Conservation (phyloP, 257 asterid genomes). For the Solanum medicagineum region DNA sequence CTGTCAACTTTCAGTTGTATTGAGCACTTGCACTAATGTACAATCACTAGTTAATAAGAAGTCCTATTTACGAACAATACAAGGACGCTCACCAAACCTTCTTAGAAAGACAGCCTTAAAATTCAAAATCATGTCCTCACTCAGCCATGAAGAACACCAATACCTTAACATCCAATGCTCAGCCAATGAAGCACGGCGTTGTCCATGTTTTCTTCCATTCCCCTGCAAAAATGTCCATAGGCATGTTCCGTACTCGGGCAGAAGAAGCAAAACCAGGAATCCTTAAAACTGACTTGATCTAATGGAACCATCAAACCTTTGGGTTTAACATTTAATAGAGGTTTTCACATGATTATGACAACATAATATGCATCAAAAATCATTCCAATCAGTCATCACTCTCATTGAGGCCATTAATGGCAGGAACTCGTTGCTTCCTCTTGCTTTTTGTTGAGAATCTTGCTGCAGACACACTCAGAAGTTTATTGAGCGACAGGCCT, state of each 20-base stretch:
- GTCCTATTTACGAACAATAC: not conserved
- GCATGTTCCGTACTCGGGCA: not conserved
- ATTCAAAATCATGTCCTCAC: not conserved
- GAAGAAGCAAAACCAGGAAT: not conserved
- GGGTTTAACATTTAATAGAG: not conserved
- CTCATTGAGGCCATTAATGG: not conserved
- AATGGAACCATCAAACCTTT: not conserved
- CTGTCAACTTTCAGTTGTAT: not conserved
- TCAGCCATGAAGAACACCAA: not conserved
- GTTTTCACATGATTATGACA: not conserved
- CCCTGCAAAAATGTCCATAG: not conserved
- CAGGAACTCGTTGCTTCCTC: constrained; percentile 10
- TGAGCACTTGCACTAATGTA: not conserved
- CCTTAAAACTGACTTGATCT: not conserved
- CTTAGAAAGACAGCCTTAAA: not conserved
- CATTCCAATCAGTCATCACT: not conserved
- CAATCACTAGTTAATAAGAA: not conserved
- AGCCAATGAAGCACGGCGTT: not conserved
- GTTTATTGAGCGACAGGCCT: constrained; percentile 79
- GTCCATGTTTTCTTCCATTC: not conserved
- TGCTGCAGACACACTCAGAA: constrained; percentile 63
- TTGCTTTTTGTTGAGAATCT: constrained; percentile 42
- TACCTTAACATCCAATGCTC: not conserved
- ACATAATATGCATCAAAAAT: not conserved
- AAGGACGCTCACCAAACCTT: not conserved